phyloP scores from a whole-genome alignment of 2,329 filamentous ascomycete genomes.

The Rhinocladiella mackenziei region DNA sequence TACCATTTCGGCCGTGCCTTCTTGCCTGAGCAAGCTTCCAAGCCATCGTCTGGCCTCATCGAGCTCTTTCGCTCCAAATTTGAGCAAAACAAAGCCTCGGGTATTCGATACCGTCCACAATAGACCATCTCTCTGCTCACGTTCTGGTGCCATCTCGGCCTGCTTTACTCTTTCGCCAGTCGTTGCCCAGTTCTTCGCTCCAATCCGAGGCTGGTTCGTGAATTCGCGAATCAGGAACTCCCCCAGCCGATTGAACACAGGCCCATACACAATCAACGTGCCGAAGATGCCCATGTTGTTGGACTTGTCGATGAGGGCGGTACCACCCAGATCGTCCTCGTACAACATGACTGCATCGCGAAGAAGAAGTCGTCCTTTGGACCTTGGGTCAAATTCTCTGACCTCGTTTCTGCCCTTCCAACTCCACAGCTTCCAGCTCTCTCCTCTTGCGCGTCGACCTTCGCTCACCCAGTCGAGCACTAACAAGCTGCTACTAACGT shows the following conservation, averaged over 20 bases:
- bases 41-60: slow-evolving; percentile 81
- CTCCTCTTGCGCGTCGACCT: slow-evolving; percentile 76
- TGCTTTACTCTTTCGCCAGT: slow-evolving; percentile 27
- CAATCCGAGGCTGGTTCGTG: slow-evolving; percentile 71
- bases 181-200: slow-evolving; percentile 67
- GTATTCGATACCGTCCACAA: slow-evolving; percentile 80
- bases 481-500: slow-evolving; percentile 59
- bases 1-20: slow-evolving; percentile 64
- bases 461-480: slow-evolving; percentile 92
- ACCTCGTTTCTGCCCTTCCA: slow-evolving; percentile 88
- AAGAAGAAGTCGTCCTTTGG: slow-evolving; percentile 62
- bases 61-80: slow-evolving; percentile 78
- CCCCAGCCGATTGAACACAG: slow-evolving; percentile 61
- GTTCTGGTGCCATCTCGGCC: slow-evolving; percentile 36
- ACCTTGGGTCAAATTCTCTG: slow-evolving; percentile 48
- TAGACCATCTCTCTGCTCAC: slow-evolving; percentile 58
- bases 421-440: slow-evolving; percentile 76
- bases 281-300: slow-evolving; percentile 64
- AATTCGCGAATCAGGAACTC: slow-evolving; percentile 79
- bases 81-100: slow-evolving; percentile 80
- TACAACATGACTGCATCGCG: slow-evolving; percentile 79
- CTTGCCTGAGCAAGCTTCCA: slow-evolving; percentile 65
- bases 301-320: slow-evolving; percentile 35
- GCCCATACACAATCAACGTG: slow-evolving; percentile 77
- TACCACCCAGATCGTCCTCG: slow-evolving; percentile 44